phyloP scores from a whole-genome alignment of 495 filamentous ascomycete genomes.

The Trichoderma asperelloides region DNA sequence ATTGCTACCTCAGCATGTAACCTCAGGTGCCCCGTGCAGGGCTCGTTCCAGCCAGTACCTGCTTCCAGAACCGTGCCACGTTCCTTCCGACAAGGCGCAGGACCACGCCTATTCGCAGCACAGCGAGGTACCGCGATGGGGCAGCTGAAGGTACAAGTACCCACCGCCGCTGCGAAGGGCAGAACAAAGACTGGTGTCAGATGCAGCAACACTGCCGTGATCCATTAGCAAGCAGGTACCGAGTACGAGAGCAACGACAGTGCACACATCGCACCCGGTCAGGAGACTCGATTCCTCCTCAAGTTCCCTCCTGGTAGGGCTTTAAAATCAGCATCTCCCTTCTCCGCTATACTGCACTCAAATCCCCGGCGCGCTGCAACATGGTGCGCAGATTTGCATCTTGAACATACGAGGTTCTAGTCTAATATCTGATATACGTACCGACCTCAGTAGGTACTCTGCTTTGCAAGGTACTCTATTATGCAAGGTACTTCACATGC shows the following conservation, averaged over 20 bases:
- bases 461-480: not conserved
- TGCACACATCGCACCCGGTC: not conserved
- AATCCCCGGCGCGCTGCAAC: not conserved
- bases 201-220: too few relatives aligned
- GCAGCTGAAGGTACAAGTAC: not conserved
- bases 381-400: constrained; percentile 7
- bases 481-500: not conserved
- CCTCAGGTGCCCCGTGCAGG: not conserved
- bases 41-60: not conserved
- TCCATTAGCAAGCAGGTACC: not conserved
- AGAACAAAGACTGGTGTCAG: too few relatives aligned
- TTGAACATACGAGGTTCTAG: not conserved
- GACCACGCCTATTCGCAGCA: not conserved
- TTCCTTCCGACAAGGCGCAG: constrained; percentile 1
- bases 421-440: too few relatives aligned
- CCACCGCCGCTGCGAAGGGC: too few relatives aligned
- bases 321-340: constrained; percentile 3
- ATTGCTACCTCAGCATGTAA: not conserved
- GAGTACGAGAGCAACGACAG: not conserved
- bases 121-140: not conserved
- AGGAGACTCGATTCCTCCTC: not conserved
- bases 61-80: constrained; percentile 2
- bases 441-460: not conserved
- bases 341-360: constrained; percentile 1
- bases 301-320: not conserved